Evolutionary conservation across 257 asterid genomes (phyloP).

Genomic region (Penstemon eatonii): DNA sequence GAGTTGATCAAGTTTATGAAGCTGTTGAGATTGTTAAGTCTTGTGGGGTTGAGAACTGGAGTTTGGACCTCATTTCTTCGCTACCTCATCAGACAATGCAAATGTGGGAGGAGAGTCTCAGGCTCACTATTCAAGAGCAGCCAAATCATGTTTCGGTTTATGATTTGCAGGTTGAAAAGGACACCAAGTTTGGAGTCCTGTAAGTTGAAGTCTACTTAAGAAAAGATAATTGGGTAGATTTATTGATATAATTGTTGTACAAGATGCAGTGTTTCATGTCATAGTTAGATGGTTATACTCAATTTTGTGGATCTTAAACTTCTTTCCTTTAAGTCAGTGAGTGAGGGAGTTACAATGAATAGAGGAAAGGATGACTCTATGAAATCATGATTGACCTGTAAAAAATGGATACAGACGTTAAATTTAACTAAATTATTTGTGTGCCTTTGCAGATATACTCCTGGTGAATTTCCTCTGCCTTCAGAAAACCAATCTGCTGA

Average conservation of each 20-base stretch:
- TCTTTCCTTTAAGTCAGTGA: neutral
- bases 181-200: conserved; percentile 80
- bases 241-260: neutral
- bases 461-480: conserved; percentile 91
- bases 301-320: neutral
- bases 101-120: conserved; percentile 94
- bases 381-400: neutral
- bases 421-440: conserved; percentile 16
- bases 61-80: conserved; percentile 87
- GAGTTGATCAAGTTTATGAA: conserved; percentile 64
- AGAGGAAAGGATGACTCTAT: neutral
- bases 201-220: conserved; percentile 38
- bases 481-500: conserved; percentile 82
- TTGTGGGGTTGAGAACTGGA: conserved; percentile 78
- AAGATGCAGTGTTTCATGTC: neutral
- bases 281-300: neutral
- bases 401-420: neutral
- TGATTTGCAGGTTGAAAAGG: conserved; percentile 88
- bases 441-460: conserved; percentile 60
- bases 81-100: conserved; percentile 73
- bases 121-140: conserved; percentile 52
- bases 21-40: conserved; percentile 71
- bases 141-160: conserved; percentile 91
- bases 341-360: conserved; percentile 9
- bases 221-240: neutral